Conservation (phyloP, 495 filamentous ascomycete genomes). For the Recurvomyces mirabilis region DNA sequence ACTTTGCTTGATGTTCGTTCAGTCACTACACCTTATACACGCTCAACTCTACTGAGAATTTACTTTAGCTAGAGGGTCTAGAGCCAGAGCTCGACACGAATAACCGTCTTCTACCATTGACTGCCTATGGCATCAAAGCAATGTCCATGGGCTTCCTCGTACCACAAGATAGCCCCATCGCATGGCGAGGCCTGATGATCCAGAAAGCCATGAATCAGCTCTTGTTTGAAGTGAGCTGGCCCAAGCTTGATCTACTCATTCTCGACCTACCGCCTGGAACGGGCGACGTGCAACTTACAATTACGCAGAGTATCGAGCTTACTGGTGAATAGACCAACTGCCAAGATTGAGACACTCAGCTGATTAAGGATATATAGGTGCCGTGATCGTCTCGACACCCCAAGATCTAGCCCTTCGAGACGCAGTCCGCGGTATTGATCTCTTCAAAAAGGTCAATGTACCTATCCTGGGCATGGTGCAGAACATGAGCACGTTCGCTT, state of each 20-base stretch:
- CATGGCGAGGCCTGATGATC: slow-evolving; percentile 94
- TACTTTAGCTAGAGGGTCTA: slow-evolving; percentile 19
- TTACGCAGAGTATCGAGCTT: slow-evolving; percentile 79
- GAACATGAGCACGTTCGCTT: slow-evolving; percentile 86
- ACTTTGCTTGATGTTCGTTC: slow-evolving; percentile 69
- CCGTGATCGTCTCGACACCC: slow-evolving; percentile 85
- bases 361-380: too few species aligned
- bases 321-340: slow-evolving; percentile 44
- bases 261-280: slow-evolving; percentile 90
- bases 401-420: slow-evolving; percentile 84
- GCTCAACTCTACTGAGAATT: slow-evolving; percentile 41
- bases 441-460: slow-evolving; percentile 75
- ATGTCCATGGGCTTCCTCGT: slow-evolving; percentile 98
- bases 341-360: background rate
- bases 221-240: slow-evolving; percentile 88
- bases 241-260: slow-evolving; percentile 68
- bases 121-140: slow-evolving; percentile 91
- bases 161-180: slow-evolving; percentile 66
- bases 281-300: slow-evolving; percentile 84
- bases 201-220: slow-evolving; percentile 96
- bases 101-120: slow-evolving; percentile 74
- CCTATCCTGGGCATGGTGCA: slow-evolving; percentile 84
- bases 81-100: slow-evolving; percentile 24
- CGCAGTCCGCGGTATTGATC: slow-evolving; percentile 76
- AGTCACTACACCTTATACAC: slow-evolving; percentile 33